A percentile compares a stretch with the other conserved stretches of the same genome.
These are phyloP conservation scores for Fraxinus albicans DNA, from an alignment of 305 asterid species.

Conservation along the genomic window DNA sequence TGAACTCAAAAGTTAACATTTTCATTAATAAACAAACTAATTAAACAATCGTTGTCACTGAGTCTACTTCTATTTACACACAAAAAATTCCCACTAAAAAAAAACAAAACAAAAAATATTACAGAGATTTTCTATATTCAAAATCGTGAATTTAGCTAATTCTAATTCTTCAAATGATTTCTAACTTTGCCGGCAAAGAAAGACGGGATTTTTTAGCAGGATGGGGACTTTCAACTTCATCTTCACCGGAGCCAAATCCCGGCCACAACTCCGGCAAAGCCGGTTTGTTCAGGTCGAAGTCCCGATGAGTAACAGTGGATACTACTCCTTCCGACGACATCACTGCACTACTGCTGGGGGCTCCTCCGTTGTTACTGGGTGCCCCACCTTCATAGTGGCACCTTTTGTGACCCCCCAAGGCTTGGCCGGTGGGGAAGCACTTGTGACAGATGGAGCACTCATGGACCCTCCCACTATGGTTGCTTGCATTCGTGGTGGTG, in stretches of 20 bases:
- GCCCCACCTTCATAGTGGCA: constrained; percentile 75
- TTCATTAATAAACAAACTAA: constrained; percentile 12
- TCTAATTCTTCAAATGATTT: constrained; percentile 23
- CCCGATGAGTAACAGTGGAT: constrained; percentile 45
- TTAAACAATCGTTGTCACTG: constrained; percentile 12
- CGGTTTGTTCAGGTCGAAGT: constrained; percentile 66
- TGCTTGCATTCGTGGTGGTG: not conserved
- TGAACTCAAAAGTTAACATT: not conserved
- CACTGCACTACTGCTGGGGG: constrained; percentile 23
- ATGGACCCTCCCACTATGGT: constrained; percentile 44
- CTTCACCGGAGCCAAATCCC: constrained; percentile 38
- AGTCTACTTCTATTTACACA: constrained; percentile 26
- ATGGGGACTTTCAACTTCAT: constrained; percentile 68
- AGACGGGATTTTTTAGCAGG: constrained; percentile 54
- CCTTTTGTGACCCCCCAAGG: constrained; percentile 89
- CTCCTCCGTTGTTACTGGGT: constrained; percentile 17
- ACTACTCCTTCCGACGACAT: constrained; percentile 55
- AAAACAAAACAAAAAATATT: not conserved
- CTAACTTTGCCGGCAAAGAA: constrained; percentile 31
- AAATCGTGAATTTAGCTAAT: not conserved
- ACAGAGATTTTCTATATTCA: constrained; percentile 11
- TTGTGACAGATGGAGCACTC: constrained; percentile 75
- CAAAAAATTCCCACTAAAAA: not conserved
- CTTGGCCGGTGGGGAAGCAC: constrained; percentile 76
- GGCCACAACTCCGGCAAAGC: constrained; percentile 41